phyloP scores from a whole-genome alignment of 2,329 filamentous ascomycete genomes.

The Neopestalotiopsis sp. region DNA sequence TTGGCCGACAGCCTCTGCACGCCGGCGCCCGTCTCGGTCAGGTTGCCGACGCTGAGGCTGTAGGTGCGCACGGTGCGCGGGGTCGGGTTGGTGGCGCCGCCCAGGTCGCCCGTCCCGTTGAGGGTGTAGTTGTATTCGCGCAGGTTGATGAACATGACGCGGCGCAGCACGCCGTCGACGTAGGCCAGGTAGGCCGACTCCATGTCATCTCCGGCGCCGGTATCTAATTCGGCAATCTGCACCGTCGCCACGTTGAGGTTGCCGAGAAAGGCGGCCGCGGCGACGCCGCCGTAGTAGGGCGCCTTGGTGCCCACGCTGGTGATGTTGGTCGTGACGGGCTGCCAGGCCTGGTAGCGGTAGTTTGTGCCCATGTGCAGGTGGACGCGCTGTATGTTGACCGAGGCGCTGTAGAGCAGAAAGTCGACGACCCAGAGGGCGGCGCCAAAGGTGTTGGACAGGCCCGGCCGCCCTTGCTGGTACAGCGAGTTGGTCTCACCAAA shows the following conservation, averaged over 20 bases:
- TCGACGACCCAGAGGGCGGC: slow-evolving; percentile 69
- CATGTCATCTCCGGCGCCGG: slow-evolving; percentile 33
- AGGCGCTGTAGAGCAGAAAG: slow-evolving; percentile 63
- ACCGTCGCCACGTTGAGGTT: slow-evolving; percentile 41
- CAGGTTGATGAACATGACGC: slow-evolving; percentile 63
- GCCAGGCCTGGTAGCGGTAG: slow-evolving; percentile 66
- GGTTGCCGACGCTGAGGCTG: slow-evolving; percentile 41
- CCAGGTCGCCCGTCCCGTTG: slow-evolving; percentile 38
- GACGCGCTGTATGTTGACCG: slow-evolving; percentile 58
- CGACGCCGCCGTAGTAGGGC: slow-evolving; percentile 68
- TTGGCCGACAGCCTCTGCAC: slow-evolving; percentile 62
- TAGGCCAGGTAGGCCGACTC: slow-evolving; percentile 64
- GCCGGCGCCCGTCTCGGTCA: slow-evolving; percentile 23
- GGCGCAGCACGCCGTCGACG: slow-evolving; percentile 44
- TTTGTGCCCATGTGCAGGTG: slow-evolving; percentile 71
- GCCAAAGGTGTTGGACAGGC: slow-evolving; percentile 68
- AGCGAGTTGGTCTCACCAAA: slow-evolving; percentile 67
- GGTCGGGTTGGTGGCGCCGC: slow-evolving; percentile 28
- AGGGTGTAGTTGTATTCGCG: slow-evolving; percentile 62
- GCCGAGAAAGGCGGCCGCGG: slow-evolving; percentile 61
- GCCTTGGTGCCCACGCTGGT: slow-evolving; percentile 62
- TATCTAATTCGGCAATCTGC: slow-evolving; percentile 51
- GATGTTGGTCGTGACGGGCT: slow-evolving; percentile 57
- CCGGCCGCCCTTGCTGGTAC: slow-evolving; percentile 64
- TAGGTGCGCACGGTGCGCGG: slow-evolving; percentile 44